These are phyloP conservation scores for Calvatia gigantea DNA, from an alignment of 768 basidiomycete species.

Conservation along the genomic window DNA sequence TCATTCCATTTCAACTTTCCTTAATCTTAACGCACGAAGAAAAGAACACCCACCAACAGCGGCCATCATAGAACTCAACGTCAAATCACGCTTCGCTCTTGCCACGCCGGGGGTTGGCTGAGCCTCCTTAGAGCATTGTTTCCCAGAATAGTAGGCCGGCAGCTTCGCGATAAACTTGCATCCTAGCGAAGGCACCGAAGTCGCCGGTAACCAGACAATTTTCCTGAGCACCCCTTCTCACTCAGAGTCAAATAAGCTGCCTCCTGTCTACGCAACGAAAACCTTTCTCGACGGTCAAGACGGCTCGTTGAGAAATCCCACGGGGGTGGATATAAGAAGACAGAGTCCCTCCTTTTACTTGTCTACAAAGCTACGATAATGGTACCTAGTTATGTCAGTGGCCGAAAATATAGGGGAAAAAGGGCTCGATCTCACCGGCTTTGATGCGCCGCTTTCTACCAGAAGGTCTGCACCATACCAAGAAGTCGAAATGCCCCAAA, in stretches of 20 bases:
- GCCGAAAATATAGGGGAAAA: too few relatives aligned
- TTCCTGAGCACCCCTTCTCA: not conserved
- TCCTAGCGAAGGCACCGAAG: constrained; percentile 10
- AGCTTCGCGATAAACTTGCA: constrained; percentile 1
- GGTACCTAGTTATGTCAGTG: too few relatives aligned
- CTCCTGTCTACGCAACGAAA: not conserved
- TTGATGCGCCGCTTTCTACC: too few relatives aligned
- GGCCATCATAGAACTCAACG: not conserved
- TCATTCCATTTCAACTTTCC: not conserved
- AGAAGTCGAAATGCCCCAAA: too few relatives aligned
- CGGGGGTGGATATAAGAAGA: too few relatives aligned
- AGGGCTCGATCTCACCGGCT: too few relatives aligned
- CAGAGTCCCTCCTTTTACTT: too few relatives aligned
- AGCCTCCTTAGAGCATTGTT: too few relatives aligned
- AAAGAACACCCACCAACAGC: not conserved
- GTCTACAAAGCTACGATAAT: too few relatives aligned
- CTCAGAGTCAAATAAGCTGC: constrained; percentile 7
- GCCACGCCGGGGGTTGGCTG: not conserved
- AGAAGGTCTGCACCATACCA: too few relatives aligned
- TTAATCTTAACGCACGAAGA: not conserved
- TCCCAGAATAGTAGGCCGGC: not conserved
- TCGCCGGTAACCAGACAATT: constrained; percentile 7
- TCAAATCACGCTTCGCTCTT: not conserved
- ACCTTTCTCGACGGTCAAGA: not conserved
- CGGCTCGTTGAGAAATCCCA: too few relatives aligned